phyloP scores from a whole-genome alignment of 2,329 filamentous ascomycete genomes.

The Pleurostoma richardsiae region DNA sequence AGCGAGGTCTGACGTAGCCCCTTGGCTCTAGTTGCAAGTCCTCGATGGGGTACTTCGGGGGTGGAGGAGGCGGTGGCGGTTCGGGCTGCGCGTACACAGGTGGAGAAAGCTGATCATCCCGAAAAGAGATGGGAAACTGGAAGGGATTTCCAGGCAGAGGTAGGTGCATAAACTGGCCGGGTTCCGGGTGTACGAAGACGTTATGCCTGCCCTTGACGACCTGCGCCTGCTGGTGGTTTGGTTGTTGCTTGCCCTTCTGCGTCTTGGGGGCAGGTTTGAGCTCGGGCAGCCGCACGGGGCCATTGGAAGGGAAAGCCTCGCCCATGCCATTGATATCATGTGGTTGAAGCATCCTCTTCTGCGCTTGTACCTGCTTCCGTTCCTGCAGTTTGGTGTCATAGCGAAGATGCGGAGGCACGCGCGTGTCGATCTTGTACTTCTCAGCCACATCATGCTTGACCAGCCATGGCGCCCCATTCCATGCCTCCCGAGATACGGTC shows the following conservation, averaged over 20 bases:
- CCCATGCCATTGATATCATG: slow-evolving; percentile 35
- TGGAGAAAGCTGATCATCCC: slow-evolving; percentile 38
- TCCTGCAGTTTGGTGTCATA: slow-evolving; percentile 76
- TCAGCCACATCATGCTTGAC: slow-evolving; percentile 83
- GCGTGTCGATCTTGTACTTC: slow-evolving; percentile 80
- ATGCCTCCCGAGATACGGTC: slow-evolving; percentile 84
- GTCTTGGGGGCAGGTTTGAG: slow-evolving; percentile 70
- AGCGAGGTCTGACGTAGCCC: slow-evolving; percentile 61
- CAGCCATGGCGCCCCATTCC: slow-evolving; percentile 95
- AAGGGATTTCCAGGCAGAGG: slow-evolving; percentile 40
- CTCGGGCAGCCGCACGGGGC: slow-evolving; percentile 60
- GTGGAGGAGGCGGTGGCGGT: slow-evolving; percentile 63
- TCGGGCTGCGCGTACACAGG: slow-evolving; percentile 33
- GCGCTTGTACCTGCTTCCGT: slow-evolving; percentile 66
- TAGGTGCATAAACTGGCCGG: slow-evolving; percentile 30
- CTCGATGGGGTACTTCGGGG: slow-evolving; percentile 92
- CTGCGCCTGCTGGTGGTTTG: slow-evolving; percentile 23
- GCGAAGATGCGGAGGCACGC: slow-evolving; percentile 75
- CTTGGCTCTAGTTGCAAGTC: slow-evolving; percentile 77
- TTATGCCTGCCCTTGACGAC: slow-evolving; percentile 30
- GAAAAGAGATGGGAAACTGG: slow-evolving; percentile 38
- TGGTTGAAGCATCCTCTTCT: slow-evolving; percentile 51
- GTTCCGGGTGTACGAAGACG: slow-evolving; percentile 26
- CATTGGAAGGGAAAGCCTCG: slow-evolving; percentile 29
- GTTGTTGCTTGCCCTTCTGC: slow-evolving; percentile 47